A percentile compares a stretch with the other conserved stretches of the same genome.
phyloP scores from a whole-genome alignment of 768 basidiomycete species.

The Hydnomerulius pinastri region DNA sequence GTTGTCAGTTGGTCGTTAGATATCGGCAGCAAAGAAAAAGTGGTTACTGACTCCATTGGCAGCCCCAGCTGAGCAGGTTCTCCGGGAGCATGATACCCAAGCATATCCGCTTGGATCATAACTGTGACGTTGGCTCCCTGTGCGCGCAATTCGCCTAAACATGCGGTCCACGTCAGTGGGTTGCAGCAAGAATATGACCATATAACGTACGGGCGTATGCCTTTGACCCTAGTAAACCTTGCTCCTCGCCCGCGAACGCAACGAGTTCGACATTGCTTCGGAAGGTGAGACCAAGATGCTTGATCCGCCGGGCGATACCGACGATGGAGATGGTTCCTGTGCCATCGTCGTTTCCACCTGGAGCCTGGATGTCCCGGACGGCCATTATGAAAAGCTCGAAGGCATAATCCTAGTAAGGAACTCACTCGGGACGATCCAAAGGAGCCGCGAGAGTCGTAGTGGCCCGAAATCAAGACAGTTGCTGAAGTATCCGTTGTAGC shows the following conservation, averaged over 20 bases:
- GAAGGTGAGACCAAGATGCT: slow-evolving; percentile 66
- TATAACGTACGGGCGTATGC: slow-evolving; percentile 71
- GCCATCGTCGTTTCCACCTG: slow-evolving; percentile 66
- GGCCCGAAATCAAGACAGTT: slow-evolving; percentile 76
- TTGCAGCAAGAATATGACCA: no score
- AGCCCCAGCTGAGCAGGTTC: slow-evolving; percentile 87
- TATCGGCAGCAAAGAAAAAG: neutral
- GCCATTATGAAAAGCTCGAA: neutral
- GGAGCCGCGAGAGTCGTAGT: slow-evolving; percentile 90
- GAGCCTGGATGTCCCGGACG: slow-evolving; percentile 24
- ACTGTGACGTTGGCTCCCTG: slow-evolving; percentile 68
- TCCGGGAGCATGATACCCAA: slow-evolving; percentile 74
- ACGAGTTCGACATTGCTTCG: slow-evolving; percentile 76
- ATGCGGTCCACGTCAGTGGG: neutral
- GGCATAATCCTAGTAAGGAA: neutral
- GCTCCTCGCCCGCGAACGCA: slow-evolving; percentile 91
- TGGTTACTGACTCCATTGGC: slow-evolving; percentile 57
- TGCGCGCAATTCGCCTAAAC: slow-evolving; percentile 56
- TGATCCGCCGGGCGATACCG: slow-evolving; percentile 76
- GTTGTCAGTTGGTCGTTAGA: neutral
- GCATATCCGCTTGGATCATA: slow-evolving; percentile 93
- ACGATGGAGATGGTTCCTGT: slow-evolving; percentile 72
- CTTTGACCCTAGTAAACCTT: slow-evolving; percentile 77
- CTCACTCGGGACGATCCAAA: slow-evolving; percentile 68
- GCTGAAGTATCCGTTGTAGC: slow-evolving; percentile 56